These are phyloP conservation scores for Fusarium dimerum DNA, from an alignment of 2,329 filamentous ascomycete species.

Conservation along the genomic window DNA sequence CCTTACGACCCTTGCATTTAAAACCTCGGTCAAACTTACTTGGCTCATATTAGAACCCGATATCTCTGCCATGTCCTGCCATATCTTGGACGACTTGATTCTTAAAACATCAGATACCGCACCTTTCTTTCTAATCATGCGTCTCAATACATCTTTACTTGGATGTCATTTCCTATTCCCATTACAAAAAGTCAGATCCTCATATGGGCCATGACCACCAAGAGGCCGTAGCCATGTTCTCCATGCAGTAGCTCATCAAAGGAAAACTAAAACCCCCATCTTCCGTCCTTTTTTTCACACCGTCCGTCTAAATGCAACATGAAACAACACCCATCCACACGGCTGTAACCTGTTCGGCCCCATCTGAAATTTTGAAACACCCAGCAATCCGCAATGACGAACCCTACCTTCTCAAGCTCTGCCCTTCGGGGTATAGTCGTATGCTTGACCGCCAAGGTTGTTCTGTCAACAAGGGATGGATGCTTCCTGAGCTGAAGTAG, in stretches of 20 bases:
- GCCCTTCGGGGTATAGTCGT: slow-evolving; percentile 13
- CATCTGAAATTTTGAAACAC: slow-evolving; percentile 25
- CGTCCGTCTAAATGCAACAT: slow-evolving; percentile 2
- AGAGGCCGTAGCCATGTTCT: neutral
- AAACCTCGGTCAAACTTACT: neutral
- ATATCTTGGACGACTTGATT: neutral
- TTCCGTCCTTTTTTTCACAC: slow-evolving; percentile 17
- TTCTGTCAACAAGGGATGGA: slow-evolving; percentile 11
- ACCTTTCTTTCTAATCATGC: too few relatives aligned
- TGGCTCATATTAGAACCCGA: neutral
- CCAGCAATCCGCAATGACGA: slow-evolving; percentile 22
- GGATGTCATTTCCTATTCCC: neutral
- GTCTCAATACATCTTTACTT: neutral
- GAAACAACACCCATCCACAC: slow-evolving; percentile 25
- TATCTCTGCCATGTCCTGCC: neutral
- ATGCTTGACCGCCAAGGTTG: slow-evolving; percentile 13
- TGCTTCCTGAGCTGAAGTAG: slow-evolving; percentile 11
- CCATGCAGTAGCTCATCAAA: neutral
- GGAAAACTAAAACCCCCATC: slow-evolving; percentile 3
- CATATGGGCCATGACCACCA: neutral
- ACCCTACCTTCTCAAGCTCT: slow-evolving; percentile 14
- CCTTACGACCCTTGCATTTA: neutral
- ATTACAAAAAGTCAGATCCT: neutral
- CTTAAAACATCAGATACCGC: too few relatives aligned
- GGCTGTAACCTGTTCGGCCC: slow-evolving; percentile 19